Percentiles rank a stretch among this genome's conserved stretches.
These are phyloP conservation scores for Odonthalia washingtoniensis DNA, from an alignment of 31 red algal genomes.

Conservation along the genomic window DNA sequence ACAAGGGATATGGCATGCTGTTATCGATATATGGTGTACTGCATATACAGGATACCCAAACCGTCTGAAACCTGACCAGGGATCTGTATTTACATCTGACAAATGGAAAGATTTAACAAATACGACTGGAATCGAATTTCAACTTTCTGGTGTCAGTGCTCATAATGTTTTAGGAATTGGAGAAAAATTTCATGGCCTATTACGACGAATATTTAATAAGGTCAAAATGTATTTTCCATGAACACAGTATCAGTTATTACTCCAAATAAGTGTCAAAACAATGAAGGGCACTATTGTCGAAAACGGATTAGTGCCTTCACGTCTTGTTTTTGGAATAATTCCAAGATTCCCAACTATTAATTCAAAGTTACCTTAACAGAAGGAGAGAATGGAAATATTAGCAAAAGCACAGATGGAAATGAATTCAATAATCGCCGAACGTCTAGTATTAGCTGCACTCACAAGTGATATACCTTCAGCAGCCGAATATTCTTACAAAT, in stretches of 20 bases:
- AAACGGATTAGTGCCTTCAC: conserved; percentile 34
- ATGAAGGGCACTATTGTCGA: conserved; percentile 41
- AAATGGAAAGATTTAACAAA: conserved; percentile 21
- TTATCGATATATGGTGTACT: conserved; percentile 3
- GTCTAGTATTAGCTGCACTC: background rate
- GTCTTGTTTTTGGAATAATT: conserved; percentile 42
- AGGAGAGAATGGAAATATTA: background rate
- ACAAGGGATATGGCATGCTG: no score
- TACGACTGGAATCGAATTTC: background rate
- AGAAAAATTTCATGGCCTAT: conserved; percentile 29
- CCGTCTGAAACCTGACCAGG: background rate
- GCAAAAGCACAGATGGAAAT: conserved; percentile 1
- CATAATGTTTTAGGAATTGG: conserved; percentile 38
- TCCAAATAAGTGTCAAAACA: background rate
- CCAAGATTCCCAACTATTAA: conserved; percentile 5
- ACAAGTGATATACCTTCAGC: background rate
- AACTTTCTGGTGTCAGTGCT: conserved; percentile 10
- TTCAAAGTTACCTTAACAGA: no score
- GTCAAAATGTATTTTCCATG: background rate
- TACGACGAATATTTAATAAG: conserved; percentile 21
- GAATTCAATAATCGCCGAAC: background rate
- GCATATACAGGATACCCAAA: conserved; percentile 8
- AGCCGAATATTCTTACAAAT: conserved; percentile 12
- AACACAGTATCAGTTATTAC: background rate
- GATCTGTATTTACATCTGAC: conserved; percentile 32